Percentiles rank a stretch among this genome's conserved stretches.
These are phyloP conservation scores for Penicillium sp. DNA, from an alignment of 2,329 filamentous ascomycete genomes.

Conservation along the genomic window DNA sequence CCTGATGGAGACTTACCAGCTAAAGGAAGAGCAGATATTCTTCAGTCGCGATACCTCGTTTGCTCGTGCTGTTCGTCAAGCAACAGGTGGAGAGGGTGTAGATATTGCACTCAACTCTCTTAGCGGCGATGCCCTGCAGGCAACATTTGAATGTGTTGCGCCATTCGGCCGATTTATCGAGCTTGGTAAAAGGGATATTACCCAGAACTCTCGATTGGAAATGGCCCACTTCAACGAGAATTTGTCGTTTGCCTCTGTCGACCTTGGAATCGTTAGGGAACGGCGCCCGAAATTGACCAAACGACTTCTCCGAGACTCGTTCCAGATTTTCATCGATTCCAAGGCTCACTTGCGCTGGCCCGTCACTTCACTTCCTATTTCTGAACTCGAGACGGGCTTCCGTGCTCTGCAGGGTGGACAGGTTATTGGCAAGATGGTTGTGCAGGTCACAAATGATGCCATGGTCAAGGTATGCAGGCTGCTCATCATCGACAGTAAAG, in stretches of 20 bases:
- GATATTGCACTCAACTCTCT: constrained; percentile 29
- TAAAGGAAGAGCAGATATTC: constrained; percentile 14
- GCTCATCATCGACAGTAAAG: too few species aligned
- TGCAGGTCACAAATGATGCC: constrained; percentile 18
- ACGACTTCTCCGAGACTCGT: constrained; percentile 22
- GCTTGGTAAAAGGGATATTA: constrained; percentile 32
- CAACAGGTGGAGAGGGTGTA: constrained; percentile 24
- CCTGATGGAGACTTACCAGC: constrained; percentile 15
- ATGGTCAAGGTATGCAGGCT: constrained; percentile 23
- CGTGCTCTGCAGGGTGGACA: constrained; percentile 22
- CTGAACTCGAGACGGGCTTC: constrained; percentile 22
- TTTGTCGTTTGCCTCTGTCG: constrained; percentile 41
- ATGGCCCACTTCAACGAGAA: constrained; percentile 46
- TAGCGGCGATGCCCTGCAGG: constrained; percentile 25
- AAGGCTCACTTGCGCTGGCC: constrained; percentile 16
- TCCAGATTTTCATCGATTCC: constrained; percentile 12
- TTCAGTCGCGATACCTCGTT: constrained; percentile 21
- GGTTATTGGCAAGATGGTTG: constrained; percentile 24
- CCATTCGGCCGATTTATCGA: constrained; percentile 32
- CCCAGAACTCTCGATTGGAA: constrained; percentile 37
- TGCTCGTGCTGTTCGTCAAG: constrained; percentile 23
- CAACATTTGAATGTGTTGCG: constrained; percentile 26
- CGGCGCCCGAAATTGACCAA: constrained; percentile 21
- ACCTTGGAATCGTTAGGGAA: constrained; percentile 30
- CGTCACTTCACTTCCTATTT: constrained; percentile 18